Conservation (phyloP, 192 early-diverging fungal species). For the Coemansia sp. region DNA sequence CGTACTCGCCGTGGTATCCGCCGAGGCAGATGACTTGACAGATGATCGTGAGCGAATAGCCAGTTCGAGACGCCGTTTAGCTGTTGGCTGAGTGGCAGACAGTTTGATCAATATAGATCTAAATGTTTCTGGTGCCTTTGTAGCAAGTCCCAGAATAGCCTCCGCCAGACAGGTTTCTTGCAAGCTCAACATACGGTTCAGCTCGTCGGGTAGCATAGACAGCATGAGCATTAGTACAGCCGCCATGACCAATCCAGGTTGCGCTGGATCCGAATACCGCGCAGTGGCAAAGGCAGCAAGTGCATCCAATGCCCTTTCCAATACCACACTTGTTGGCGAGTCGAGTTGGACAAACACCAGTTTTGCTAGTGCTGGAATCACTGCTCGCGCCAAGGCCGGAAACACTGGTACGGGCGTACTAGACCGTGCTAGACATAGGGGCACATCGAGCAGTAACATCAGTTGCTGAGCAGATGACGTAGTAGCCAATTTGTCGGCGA, state of each 20-base stretch:
- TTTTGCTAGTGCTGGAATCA: slow-evolving; percentile 22
- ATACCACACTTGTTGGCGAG: background rate
- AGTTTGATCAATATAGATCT: slow-evolving; percentile 25
- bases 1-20: background rate
- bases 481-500: background rate
- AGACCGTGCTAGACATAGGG: background rate
- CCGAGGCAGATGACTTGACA: no score
- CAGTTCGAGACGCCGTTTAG: slow-evolving; percentile 29
- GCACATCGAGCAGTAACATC: background rate
- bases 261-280: background rate
- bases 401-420: background rate
- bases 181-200: background rate
- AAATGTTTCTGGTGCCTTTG: slow-evolving; percentile 20
- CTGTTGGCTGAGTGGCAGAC: slow-evolving; percentile 23
- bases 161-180: slow-evolving; percentile 14
- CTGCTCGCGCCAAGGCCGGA: slow-evolving; percentile 11
- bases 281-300: slow-evolving; percentile 22
- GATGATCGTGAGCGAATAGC: slow-evolving; percentile 32
- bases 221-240: slow-evolving; percentile 41
- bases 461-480: background rate
- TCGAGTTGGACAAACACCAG: background rate
- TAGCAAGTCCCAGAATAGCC: slow-evolving; percentile 29
- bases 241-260: slow-evolving; percentile 16
- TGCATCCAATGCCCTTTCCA: slow-evolving; percentile 1
- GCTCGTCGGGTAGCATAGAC: slow-evolving; percentile 30